Evolutionary conservation across 441 rosid genomes (phyloP).

Genomic region (Mallotus repandus): DNA sequence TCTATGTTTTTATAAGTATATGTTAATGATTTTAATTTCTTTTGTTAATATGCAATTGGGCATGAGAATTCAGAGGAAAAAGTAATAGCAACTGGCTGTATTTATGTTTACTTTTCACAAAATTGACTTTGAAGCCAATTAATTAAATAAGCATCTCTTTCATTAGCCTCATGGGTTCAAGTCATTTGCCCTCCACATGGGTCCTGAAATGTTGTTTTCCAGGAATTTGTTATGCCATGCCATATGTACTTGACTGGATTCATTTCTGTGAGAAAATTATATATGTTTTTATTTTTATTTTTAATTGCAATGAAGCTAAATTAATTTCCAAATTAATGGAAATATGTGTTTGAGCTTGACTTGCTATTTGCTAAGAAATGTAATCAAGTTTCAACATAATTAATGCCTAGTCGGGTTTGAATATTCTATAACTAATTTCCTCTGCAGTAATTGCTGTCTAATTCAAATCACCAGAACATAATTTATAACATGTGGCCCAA

Average conservation of each 20-base stretch:
- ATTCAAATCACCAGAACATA: no score
- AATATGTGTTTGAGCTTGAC: neutral
- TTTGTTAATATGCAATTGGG: neutral
- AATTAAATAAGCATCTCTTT: neutral
- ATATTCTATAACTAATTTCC: no score
- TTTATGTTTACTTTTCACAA: neutral
- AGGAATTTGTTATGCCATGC: neutral
- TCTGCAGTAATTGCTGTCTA: no score
- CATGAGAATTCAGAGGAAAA: neutral
- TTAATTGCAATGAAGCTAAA: neutral
- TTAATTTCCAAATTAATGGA: neutral
- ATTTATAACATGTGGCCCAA: no score
- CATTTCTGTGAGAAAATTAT: neutral
- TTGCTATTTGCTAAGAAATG: no score
- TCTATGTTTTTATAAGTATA: neutral
- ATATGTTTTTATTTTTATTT: neutral
- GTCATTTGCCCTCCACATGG: neutral
- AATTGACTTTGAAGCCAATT: slow-evolving; percentile 10
- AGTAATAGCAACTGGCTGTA: neutral
- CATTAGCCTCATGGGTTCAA: slow-evolving; percentile 1
- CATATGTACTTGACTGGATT: slow-evolving; percentile 5
- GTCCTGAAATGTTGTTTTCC: neutral
- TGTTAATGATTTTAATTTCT: no score
- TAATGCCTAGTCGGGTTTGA: neutral
- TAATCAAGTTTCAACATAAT: no score